Evolutionary conservation across 257 asterid species (phyloP).

Genomic region (Lavandula angustifolia): DNA sequence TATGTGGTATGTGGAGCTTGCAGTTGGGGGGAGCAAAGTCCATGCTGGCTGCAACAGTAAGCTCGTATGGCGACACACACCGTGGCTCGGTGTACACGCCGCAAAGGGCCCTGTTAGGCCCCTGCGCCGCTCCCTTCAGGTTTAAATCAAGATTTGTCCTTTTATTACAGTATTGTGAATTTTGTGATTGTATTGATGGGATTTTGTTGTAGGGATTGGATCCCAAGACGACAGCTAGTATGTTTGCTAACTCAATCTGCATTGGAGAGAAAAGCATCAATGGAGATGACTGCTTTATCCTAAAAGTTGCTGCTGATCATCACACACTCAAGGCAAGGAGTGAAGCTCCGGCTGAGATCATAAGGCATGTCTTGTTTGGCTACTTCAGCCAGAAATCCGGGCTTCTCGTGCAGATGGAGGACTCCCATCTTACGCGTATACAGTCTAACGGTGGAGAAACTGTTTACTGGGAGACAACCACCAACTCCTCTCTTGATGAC

Average conservation of each 20-base stretch:
- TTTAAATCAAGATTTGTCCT: constrained; percentile 12
- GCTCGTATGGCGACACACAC: constrained; percentile 83
- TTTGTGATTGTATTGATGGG: not conserved
- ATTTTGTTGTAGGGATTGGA: constrained; percentile 69
- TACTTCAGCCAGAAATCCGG: constrained; percentile 91
- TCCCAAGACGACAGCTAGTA: constrained; percentile 76
- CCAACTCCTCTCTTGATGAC: constrained; percentile 65
- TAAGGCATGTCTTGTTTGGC: constrained; percentile 78
- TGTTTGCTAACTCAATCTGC: constrained; percentile 75
- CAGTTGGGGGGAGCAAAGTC: constrained; percentile 80
- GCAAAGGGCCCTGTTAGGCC: constrained; percentile 89
- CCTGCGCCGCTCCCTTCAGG: constrained; percentile 85
- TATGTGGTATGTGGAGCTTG: constrained; percentile 89
- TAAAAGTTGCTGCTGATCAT: constrained; percentile 73
- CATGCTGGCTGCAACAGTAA: constrained; percentile 87
- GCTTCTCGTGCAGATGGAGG: constrained; percentile 79
- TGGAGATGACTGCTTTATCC: constrained; percentile 84
- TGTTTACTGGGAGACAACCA: constrained; percentile 89
- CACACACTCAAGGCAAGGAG: constrained; percentile 71
- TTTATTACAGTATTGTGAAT: not conserved
- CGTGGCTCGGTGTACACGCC: constrained; percentile 86
- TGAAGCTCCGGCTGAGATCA: constrained; percentile 85
- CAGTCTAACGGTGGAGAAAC: constrained; percentile 76
- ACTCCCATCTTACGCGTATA: constrained; percentile 84
- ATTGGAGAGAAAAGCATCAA: constrained; percentile 80